phyloP scores from a whole-genome alignment of 2,329 filamentous ascomycete genomes.

The Aspergillus aculeatus region DNA sequence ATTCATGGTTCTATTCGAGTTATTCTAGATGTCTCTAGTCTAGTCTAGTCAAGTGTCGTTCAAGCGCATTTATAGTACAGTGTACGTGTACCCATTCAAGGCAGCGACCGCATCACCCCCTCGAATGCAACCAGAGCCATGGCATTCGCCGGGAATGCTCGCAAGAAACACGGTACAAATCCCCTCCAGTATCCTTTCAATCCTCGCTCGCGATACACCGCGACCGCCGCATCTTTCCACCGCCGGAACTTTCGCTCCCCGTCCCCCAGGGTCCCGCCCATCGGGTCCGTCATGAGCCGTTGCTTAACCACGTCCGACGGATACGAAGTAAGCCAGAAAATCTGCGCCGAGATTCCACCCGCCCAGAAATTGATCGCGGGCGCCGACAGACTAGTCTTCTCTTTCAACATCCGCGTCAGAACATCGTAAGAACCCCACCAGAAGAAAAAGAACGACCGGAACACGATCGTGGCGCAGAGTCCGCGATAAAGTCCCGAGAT shows the following conservation, averaged over 20 bases:
- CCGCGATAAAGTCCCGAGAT: constrained; percentile 81
- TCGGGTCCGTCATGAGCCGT: constrained; percentile 90
- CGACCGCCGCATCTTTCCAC: constrained; percentile 77
- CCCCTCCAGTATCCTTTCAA: constrained; percentile 86
- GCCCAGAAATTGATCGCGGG: constrained; percentile 96
- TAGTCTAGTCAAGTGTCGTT: neutral
- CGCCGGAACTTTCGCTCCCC: constrained; percentile 65
- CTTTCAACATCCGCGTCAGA: constrained; percentile 66
- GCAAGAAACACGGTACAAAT: constrained; percentile 87
- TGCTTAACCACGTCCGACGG: constrained; percentile 94
- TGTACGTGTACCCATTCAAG: constrained; percentile 22
- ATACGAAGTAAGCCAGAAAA: constrained; percentile 93
- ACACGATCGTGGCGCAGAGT: constrained; percentile 78
- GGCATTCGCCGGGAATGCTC: constrained; percentile 94
- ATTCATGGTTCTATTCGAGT: too few species aligned
- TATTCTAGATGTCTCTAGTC: too few species aligned
- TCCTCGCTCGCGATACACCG: constrained; percentile 75
- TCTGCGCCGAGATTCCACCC: constrained; percentile 84
- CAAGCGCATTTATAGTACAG: neutral
- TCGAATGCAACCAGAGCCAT: constrained; percentile 93
- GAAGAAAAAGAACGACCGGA: constrained; percentile 92
- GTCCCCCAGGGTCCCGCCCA: constrained; percentile 69
- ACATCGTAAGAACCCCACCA: constrained; percentile 98
- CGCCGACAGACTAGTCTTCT: constrained; percentile 67
- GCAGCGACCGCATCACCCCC: constrained; percentile 70